Conservation (phyloP, 108 stramenopile species). For the Tribonema minus region DNA sequence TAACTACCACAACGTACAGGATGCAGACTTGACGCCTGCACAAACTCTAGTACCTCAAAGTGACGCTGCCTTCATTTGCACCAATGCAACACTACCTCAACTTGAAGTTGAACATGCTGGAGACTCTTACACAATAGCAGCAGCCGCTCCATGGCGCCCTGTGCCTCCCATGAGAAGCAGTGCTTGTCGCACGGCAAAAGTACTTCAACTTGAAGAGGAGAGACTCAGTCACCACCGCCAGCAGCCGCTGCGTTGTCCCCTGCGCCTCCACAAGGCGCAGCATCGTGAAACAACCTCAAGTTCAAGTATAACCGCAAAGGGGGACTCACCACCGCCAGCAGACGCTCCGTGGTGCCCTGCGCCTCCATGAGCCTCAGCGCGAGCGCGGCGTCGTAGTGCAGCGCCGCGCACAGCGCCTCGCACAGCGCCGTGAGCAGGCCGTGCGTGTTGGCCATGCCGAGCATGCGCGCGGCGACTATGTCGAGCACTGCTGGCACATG, state of each 20-base stretch:
- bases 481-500: constrained; percentile 1
- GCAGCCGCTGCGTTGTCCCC: background rate
- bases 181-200: background rate
- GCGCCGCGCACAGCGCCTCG: background rate
- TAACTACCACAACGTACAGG: too few relatives aligned
- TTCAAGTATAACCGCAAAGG: too few relatives aligned
- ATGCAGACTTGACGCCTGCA: too few relatives aligned
- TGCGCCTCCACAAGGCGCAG: background rate
- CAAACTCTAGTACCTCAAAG: too few relatives aligned
- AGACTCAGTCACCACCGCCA: background rate
- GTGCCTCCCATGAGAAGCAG: background rate
- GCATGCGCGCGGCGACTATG: constrained; percentile 7
- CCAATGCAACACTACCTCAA: too few relatives aligned
- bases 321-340: too few relatives aligned
- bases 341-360: background rate
- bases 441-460: too few relatives aligned
- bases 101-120: background rate
- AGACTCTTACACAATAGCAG: background rate
- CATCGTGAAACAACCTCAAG: too few relatives aligned
- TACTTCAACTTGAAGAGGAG: background rate
- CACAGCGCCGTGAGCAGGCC: constrained; percentile 9
- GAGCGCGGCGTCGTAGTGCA: constrained; percentile 26
- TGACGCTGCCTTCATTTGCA: too few relatives aligned
- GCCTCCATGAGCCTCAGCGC: constrained; percentile 9
- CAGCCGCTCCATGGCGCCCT: background rate